Conservation (phyloP, 1,284 basidiomycete genomes). For the Moniliophthora roreri region DNA sequence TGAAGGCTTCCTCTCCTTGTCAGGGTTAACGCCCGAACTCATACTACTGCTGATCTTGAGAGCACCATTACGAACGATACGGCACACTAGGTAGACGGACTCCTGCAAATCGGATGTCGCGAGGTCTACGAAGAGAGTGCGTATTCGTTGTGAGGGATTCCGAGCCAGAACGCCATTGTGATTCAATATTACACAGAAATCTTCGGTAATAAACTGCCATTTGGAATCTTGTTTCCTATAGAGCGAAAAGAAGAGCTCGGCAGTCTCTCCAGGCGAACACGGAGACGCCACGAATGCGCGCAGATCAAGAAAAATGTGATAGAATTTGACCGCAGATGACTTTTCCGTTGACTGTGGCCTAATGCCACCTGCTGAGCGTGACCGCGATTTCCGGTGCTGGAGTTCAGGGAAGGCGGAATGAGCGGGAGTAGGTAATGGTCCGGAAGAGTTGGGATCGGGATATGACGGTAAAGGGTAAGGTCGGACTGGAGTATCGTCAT, state of each 20-base stretch:
- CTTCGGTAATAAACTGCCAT: slow-evolving; percentile 89
- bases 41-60: slow-evolving; percentile 72
- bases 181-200: slow-evolving; percentile 88
- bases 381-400: slow-evolving; percentile 42
- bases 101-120: slow-evolving; percentile 84
- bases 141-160: slow-evolving; percentile 67
- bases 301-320: slow-evolving; percentile 87
- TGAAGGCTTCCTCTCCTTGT: slow-evolving; percentile 51
- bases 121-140: slow-evolving; percentile 89
- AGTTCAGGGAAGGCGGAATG: slow-evolving; percentile 68
- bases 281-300: slow-evolving; percentile 90
- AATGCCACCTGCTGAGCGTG: slow-evolving; percentile 50
- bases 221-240: slow-evolving; percentile 78
- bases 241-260: slow-evolving; percentile 92
- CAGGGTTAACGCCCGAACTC: slow-evolving; percentile 47
- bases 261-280: slow-evolving; percentile 88
- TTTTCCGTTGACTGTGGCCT: slow-evolving; percentile 33
- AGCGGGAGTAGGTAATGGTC: slow-evolving; percentile 57
- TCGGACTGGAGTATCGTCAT: slow-evolving; percentile 34
- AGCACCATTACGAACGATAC: slow-evolving; percentile 86
- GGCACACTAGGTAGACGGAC: slow-evolving; percentile 85
- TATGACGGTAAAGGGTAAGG: slow-evolving; percentile 30
- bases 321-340: slow-evolving; percentile 67
- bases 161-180: slow-evolving; percentile 87
- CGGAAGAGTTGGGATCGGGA: slow-evolving; percentile 37